Evolutionary conservation across 257 asterid species (phyloP), one percentile per base, ranked within the genome.

Genomic region (Phtheirospermum japonicum): DNA sequence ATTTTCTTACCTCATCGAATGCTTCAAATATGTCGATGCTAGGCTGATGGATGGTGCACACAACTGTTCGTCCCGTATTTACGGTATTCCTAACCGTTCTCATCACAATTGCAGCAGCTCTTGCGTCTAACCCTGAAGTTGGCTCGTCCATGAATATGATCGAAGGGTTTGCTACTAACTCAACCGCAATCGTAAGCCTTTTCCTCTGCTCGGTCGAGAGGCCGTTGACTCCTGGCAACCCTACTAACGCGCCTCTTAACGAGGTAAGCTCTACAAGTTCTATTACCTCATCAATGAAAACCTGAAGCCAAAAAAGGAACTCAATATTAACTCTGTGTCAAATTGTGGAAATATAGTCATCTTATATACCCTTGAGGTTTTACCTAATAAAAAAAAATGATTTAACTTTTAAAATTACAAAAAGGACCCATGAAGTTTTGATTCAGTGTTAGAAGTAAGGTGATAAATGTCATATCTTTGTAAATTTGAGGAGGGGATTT

Each of bases 211-310:
- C 95, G 1, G 95, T 87, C 6, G 95, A 80, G 31, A 87, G 90
- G 28, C 94, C 94, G 40, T 71, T 82, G 31, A 82, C 76, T 5
- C 95, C 95, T 13, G 95, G 94, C 74, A 87, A 68, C 54, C 94
- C 94, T 48, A 87, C 94, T 19, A 82, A 73, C 0, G 82, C 78
- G 43, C 68, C 58, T 23, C 58, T 53, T 16, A 53, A 53, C 17
- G 58, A 5, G 36, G 9, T 53, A 13, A 53, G 37, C 33, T 53
- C 57, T 9, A 50, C 57, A 9, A 50, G 57, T 50, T 50, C 57
- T 30, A 50, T 50, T 9, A 50, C 32, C 32, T 53, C 58, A 6
- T 20, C 58, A 20, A 53, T 53, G 58, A 53, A 53, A 10, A 26
- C 34, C 57, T 50, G 57, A 18, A 50, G 32, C 57, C 33, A 42